Conservation (phyloP, 805 yeast species). For the Candida nemodendra region DNA sequence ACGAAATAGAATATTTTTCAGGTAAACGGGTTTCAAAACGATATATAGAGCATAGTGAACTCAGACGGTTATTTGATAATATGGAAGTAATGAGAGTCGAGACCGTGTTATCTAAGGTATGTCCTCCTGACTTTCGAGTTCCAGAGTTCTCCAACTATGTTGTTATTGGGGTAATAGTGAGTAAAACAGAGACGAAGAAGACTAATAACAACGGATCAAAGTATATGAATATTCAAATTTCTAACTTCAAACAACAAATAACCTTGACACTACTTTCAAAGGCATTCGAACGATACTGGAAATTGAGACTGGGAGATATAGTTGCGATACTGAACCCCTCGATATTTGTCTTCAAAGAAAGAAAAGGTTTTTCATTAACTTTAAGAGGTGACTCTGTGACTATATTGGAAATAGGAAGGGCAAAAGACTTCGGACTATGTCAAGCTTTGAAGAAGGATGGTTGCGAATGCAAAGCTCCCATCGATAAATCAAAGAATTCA, state of each 20-base stretch:
- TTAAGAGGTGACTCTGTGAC: conserved; percentile 50
- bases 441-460: conserved; percentile 46
- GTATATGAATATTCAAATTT: conserved; percentile 59
- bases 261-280: conserved; percentile 63
- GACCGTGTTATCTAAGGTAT: conserved; percentile 60
- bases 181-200: conserved; percentile 52
- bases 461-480: conserved; percentile 55
- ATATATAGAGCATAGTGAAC: conserved; percentile 39
- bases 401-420: conserved; percentile 70
- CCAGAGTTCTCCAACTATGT: conserved; percentile 78
- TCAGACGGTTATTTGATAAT: conserved; percentile 42
- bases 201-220: conserved; percentile 43
- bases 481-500: conserved; percentile 51
- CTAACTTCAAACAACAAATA: conserved; percentile 63
- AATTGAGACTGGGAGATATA: conserved; percentile 69
- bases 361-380: conserved; percentile 50
- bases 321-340: conserved; percentile 75
- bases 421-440: conserved; percentile 70
- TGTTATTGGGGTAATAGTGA: conserved; percentile 65
- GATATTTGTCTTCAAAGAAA: conserved; percentile 39
- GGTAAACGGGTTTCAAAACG: conserved; percentile 44
- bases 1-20: conserved; percentile 48
- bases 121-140: conserved; percentile 65
- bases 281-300: conserved; percentile 72
- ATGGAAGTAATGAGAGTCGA: conserved; percentile 57